These are phyloP conservation scores for Nicotiana benthamiana DNA, from an alignment of 257 asterid genomes.

Conservation along the genomic window DNA sequence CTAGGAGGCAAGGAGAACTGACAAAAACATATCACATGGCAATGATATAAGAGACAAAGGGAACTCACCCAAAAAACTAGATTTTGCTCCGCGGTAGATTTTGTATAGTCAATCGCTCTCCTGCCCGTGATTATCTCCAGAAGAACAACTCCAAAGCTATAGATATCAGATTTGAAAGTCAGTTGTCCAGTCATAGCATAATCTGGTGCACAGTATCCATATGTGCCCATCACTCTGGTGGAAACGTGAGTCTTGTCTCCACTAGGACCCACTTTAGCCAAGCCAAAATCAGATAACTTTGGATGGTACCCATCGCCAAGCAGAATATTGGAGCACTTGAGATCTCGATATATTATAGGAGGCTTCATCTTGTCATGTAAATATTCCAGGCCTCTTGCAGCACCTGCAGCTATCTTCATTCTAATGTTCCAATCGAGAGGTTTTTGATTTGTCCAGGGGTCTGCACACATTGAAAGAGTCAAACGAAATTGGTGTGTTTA, in stretches of 20 bases:
- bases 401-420: constrained; percentile 84
- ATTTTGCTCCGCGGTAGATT: constrained; percentile 33
- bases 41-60: not conserved
- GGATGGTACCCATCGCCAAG: constrained; percentile 61
- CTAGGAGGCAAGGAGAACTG: not conserved
- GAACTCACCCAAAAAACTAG: constrained; percentile 62
- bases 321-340: constrained; percentile 71
- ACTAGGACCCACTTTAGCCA: constrained; percentile 70
- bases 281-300: constrained; percentile 83
- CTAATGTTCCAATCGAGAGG: constrained; percentile 61
- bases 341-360: constrained; percentile 72
- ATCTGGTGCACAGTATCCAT: constrained; percentile 86
- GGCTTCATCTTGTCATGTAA: constrained; percentile 67
- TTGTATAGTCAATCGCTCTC: constrained; percentile 53
- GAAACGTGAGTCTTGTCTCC: constrained; percentile 80
- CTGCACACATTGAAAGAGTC: constrained; percentile 17
- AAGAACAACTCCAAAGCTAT: constrained; percentile 82
- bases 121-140: constrained; percentile 76
- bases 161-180: constrained; percentile 71
- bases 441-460: constrained; percentile 23
- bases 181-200: constrained; percentile 86
- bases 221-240: constrained; percentile 90
- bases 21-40: not conserved
- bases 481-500: not conserved
- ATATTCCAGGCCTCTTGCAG: constrained; percentile 76